Percentiles rank a stretch among this genome's conserved stretches.
Evolutionary conservation across 345 rosid species (phyloP).

Genomic region (Linum tenue): DNA sequence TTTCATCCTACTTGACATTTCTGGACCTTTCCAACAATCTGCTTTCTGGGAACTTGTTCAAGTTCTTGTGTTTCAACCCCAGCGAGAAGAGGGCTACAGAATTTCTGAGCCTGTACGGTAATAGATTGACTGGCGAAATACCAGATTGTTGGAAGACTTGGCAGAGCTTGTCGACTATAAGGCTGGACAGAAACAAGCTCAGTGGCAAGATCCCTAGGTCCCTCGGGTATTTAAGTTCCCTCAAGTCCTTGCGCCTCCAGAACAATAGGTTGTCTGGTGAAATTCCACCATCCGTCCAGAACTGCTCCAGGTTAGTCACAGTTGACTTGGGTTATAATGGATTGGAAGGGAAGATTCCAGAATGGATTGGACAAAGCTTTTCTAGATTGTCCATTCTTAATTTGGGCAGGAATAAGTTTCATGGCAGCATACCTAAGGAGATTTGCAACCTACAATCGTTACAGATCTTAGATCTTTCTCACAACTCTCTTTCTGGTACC

Average conservation of each 20-base stretch:
- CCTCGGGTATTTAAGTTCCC: slow-evolving; percentile 3
- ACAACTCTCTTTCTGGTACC: slow-evolving; percentile 4
- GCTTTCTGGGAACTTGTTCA: too few relatives aligned
- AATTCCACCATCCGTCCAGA: slow-evolving; percentile 8
- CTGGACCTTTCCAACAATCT: too few relatives aligned
- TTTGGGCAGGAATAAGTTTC: slow-evolving; percentile 6
- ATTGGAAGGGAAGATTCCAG: too few relatives aligned
- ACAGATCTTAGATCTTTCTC: too few relatives aligned
- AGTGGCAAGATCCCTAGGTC: slow-evolving; percentile 15
- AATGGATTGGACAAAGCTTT: slow-evolving; percentile 20
- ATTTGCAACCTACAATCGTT: too few relatives aligned
- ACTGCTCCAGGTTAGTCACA: not conserved
- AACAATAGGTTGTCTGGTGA: slow-evolving; percentile 17
- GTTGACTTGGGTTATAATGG: too few relatives aligned
- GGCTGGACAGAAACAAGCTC: slow-evolving; percentile 10
- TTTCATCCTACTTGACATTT: not conserved
- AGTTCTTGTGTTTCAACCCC: too few relatives aligned
- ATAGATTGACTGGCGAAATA: too few relatives aligned
- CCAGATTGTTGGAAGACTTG: too few relatives aligned
- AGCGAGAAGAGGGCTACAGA: too few relatives aligned
- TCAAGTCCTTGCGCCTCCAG: not conserved
- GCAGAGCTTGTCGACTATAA: slow-evolving; percentile 1
- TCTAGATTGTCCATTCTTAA: slow-evolving; percentile 3
- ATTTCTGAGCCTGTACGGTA: too few relatives aligned
- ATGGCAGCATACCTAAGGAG: too few relatives aligned